These are phyloP conservation scores for Artemisia tridentata DNA, from an alignment of 129 eudicot genomes.

Conservation along the genomic window DNA sequence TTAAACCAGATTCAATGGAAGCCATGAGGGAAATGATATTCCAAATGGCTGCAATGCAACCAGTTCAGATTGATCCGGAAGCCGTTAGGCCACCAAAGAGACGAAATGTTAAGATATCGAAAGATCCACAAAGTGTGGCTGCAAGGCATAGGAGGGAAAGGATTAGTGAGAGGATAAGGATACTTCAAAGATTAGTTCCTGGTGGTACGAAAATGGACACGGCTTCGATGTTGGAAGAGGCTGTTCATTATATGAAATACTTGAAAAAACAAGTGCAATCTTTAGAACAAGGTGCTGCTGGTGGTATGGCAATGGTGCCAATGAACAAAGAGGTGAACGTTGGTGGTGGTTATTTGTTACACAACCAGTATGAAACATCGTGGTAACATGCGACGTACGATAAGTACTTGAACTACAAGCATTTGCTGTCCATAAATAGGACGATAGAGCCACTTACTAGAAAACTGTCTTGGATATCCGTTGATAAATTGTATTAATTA, in stretches of 20 bases:
- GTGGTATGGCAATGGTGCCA: not conserved
- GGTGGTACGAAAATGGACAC: conserved; percentile 41
- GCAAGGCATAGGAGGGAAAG: conserved; percentile 38
- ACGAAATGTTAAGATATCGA: conserved; percentile 35
- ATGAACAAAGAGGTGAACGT: no score
- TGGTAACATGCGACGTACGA: no score
- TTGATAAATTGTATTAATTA: no score
- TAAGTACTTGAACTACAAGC: no score
- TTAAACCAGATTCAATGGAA: conserved; percentile 17
- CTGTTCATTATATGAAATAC: conserved; percentile 35
- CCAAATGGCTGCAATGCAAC: conserved; percentile 31
- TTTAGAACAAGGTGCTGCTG: not conserved
- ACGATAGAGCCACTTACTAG: no score
- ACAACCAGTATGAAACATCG: no score
- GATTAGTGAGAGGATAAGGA: conserved; percentile 37
- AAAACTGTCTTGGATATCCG: no score
- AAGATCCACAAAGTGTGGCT: conserved; percentile 41
- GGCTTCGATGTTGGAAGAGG: conserved; percentile 37
- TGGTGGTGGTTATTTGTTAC: no score
- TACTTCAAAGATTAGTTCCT: conserved; percentile 33
- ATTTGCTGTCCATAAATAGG: no score
- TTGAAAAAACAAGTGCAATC: conserved; percentile 31
- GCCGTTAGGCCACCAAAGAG: conserved; percentile 32
- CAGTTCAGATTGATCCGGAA: conserved; percentile 37
- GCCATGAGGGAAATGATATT: conserved; percentile 39